Evolutionary conservation across 2,329 filamentous ascomycete genomes (phyloP).

Genomic region (Scopulariopsis brevicaulis): DNA sequence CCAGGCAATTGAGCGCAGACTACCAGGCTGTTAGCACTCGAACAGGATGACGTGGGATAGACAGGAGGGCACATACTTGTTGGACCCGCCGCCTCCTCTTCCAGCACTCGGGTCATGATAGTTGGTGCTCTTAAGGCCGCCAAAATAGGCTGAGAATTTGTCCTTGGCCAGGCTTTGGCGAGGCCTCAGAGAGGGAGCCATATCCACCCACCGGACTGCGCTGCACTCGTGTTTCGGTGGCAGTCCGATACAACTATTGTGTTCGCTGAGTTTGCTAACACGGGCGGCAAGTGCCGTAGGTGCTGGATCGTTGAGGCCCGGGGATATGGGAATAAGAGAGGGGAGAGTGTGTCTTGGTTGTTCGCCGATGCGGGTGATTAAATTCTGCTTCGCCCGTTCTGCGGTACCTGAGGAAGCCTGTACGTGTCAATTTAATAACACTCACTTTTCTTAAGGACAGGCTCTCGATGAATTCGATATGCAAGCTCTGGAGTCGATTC

Average conservation of each 20-base stretch:
- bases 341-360: no score
- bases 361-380: neutral
- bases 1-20: constrained; percentile 76
- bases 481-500: neutral
- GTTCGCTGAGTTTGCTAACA: no score
- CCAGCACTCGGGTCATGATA: constrained; percentile 53
- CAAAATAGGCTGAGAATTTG: constrained; percentile 56
- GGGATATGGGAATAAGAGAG: neutral
- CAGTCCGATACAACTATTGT: no score
- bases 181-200: constrained; percentile 29
- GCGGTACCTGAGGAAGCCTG: neutral
- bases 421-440: no score
- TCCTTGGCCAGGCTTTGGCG: constrained; percentile 55
- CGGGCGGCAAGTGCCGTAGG: neutral
- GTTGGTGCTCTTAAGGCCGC: constrained; percentile 55
- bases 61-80: neutral
- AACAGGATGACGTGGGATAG: neutral
- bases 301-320: neutral
- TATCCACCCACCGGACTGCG: neutral
- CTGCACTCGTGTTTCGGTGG: neutral
- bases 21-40: constrained; percentile 17
- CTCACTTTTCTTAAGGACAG: neutral
- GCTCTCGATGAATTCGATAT: neutral
- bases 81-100: constrained; percentile 32
- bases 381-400: neutral